Evolutionary conservation across 164 flowering plant genomes (phyloP), one percentile per base, ranked within the genome.

Genomic region (Vitis labrusca): DNA sequence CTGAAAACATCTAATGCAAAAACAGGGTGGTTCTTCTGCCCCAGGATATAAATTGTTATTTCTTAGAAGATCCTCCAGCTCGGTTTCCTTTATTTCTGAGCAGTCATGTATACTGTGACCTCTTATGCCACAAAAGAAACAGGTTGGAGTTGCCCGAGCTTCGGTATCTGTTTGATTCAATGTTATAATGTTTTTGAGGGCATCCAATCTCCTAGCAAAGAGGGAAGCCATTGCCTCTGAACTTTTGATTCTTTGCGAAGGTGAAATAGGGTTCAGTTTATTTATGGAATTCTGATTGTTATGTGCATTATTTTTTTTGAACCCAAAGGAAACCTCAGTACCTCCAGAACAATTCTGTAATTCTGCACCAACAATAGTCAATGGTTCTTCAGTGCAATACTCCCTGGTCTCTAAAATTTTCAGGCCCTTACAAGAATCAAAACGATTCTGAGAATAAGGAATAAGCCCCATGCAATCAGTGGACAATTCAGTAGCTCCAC

Each of bases 151-250:
- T 55, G 15, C 56, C 50, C n/a, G 49, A 66, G 67, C 70, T 14
- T 74, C 49, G 47, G 53, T 69, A 37, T 68, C 76, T 29, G 70
- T 59, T 30, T 27, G 49, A 71, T 62, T 73, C 14, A 84, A 75
- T n/a, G 85, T 84, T 55, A 69, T 63, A n/a, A 85, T 84, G 73
- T 84, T 78, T 67, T 75, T 90, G 67, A 90, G 77, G 10, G 93
- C 89, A 77, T 89, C 92, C 82, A 90, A 64, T 74, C 90, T 86
- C 79, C 85, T 81, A 9, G 93, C 88, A 76, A 88, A 88, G n/a
- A 80, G 64, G 65, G 97, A 90, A 64, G 92, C 88, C 83, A 86
- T 78, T 53, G 79, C 89, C 76, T 86, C 94, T 50, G 85, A 78
- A 50, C 69, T 78, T 74, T 72, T 76, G n/a, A 77, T 65, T 72